A percentile compares a stretch with the other conserved stretches of the same genome.
These are phyloP conservation scores for Fusarium caatingaense DNA, from an alignment of 2,329 filamentous ascomycete species.

Conservation along the genomic window DNA sequence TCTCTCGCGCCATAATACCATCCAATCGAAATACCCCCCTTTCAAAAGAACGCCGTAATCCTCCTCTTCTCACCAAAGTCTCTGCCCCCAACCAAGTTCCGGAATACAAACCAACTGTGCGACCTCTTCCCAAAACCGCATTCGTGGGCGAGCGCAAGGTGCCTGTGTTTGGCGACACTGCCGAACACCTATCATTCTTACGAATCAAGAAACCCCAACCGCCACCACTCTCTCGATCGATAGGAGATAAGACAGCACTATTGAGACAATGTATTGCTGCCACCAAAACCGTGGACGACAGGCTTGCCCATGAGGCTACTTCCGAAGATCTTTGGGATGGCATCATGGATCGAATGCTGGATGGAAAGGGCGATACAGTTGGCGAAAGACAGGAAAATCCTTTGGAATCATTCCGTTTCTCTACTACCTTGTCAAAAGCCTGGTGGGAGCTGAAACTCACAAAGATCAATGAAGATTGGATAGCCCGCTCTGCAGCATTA, in stretches of 20 bases:
- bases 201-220: conserved; percentile 75
- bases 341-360: conserved; percentile 48
- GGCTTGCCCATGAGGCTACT: conserved; percentile 45
- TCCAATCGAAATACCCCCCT: conserved; percentile 8
- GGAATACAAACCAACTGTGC: conserved; percentile 59
- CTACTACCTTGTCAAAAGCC: conserved; percentile 46
- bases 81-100: conserved; percentile 53
- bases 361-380: conserved; percentile 22
- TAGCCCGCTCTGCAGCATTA: conserved; percentile 56
- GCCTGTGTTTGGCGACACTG: conserved; percentile 65
- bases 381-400: conserved; percentile 8
- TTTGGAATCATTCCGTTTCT: conserved; percentile 48
- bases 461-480: conserved; percentile 52
- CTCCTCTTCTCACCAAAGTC: conserved; percentile 50
- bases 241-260: conserved; percentile 62
- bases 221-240: conserved; percentile 64
- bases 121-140: conserved; percentile 60
- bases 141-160: conserved; percentile 59
- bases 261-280: conserved; percentile 57
- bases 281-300: conserved; percentile 55
- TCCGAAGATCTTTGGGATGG: conserved; percentile 64
- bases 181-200: conserved; percentile 71
- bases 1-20: conserved; percentile 33
- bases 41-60: conserved; percentile 27
- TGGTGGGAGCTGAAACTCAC: conserved; percentile 51